Evolutionary conservation across 495 filamentous ascomycete species (phyloP).

Genomic region (Achaetomiella virescens): DNA sequence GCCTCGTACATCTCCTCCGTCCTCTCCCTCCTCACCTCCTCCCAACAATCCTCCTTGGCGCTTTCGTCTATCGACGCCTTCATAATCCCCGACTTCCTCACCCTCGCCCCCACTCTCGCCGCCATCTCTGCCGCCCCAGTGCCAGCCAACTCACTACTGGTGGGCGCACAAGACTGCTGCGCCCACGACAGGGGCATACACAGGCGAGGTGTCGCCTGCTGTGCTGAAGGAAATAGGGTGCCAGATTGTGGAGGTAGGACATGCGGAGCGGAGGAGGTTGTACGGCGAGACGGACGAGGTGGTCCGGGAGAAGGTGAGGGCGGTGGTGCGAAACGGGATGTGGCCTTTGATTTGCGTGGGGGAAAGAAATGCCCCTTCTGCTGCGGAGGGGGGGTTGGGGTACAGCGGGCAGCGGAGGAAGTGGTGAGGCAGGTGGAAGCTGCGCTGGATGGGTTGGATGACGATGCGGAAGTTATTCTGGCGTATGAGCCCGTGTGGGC

Average conservation of each 20-base stretch:
- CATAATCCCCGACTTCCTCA: conserved; percentile 70
- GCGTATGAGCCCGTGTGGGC: conserved; percentile 92
- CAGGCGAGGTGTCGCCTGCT: conserved; percentile 68
- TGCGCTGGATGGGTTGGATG: conserved; percentile 52
- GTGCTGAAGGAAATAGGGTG: conserved; percentile 59
- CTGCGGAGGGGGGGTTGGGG: conserved; percentile 15
- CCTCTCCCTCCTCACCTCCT: conserved; percentile 31
- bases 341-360: conserved; percentile 76
- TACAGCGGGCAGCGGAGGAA: conserved; percentile 56
- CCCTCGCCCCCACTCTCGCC: conserved; percentile 50
- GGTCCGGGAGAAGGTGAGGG: conserved; percentile 60
- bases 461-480: conserved; percentile 62
- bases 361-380: conserved; percentile 37
- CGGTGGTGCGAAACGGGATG: conserved; percentile 60
- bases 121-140: conserved; percentile 42
- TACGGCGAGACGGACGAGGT: conserved; percentile 65
- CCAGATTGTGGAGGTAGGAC: conserved; percentile 67
- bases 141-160: conserved; percentile 36
- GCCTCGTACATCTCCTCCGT: conserved; percentile 54
- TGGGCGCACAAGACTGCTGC: conserved; percentile 74
- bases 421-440: conserved; percentile 57
- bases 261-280: conserved; percentile 65
- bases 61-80: too few relatives aligned
- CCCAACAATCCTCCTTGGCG: conserved; percentile 32
- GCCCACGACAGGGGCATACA: conserved; percentile 64